Percentiles rank a stretch among this genome's conserved stretches.
phyloP scores from a whole-genome alignment of 2,329 filamentous ascomycete genomes.

The Zymoseptoria ardabiliae region DNA sequence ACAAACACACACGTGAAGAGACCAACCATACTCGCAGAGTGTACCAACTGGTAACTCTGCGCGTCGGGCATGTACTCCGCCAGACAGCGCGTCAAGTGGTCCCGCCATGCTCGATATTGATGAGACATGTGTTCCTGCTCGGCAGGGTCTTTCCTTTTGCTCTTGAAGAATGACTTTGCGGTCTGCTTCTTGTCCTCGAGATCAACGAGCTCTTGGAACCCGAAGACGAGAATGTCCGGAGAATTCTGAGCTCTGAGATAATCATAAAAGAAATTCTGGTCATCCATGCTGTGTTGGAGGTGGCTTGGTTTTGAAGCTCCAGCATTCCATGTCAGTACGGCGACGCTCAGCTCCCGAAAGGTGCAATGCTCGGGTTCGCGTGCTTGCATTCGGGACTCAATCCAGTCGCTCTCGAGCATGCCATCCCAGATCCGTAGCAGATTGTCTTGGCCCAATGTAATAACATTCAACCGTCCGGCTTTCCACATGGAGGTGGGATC shows the following conservation, averaged over 20 bases:
- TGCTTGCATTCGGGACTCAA: slow-evolving; percentile 83
- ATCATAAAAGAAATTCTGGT: slow-evolving; percentile 72
- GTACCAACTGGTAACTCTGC: slow-evolving; percentile 74
- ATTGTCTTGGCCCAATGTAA: slow-evolving; percentile 82
- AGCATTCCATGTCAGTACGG: slow-evolving; percentile 93
- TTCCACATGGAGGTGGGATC: slow-evolving; percentile 81
- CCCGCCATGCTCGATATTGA: slow-evolving; percentile 93
- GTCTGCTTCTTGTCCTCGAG: slow-evolving; percentile 95
- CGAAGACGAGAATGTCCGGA: slow-evolving; percentile 88
- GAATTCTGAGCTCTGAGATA: slow-evolving; percentile 68
- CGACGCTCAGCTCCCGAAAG: slow-evolving; percentile 71
- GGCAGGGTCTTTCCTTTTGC: slow-evolving; percentile 74
- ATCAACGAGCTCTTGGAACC: slow-evolving; percentile 97
- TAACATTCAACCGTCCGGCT: slow-evolving; percentile 73
- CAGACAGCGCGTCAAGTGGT: slow-evolving; percentile 74
- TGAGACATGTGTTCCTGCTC: slow-evolving; percentile 90
- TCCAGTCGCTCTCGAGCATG: slow-evolving; percentile 84
- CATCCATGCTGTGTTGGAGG: slow-evolving; percentile 61
- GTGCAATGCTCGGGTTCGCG: slow-evolving; percentile 76
- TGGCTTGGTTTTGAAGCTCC: slow-evolving; percentile 88
- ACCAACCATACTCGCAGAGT: slow-evolving; percentile 84
- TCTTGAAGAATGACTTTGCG: slow-evolving; percentile 82
- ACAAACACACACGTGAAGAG: slow-evolving; percentile 96
- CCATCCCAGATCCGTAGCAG: slow-evolving; percentile 85
- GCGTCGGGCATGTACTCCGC: slow-evolving; percentile 74